A percentile compares a stretch with the other conserved stretches of the same genome.
These are phyloP conservation scores for Carpinus fangiana DNA, from an alignment of 306 rosid species.

Conservation along the genomic window DNA sequence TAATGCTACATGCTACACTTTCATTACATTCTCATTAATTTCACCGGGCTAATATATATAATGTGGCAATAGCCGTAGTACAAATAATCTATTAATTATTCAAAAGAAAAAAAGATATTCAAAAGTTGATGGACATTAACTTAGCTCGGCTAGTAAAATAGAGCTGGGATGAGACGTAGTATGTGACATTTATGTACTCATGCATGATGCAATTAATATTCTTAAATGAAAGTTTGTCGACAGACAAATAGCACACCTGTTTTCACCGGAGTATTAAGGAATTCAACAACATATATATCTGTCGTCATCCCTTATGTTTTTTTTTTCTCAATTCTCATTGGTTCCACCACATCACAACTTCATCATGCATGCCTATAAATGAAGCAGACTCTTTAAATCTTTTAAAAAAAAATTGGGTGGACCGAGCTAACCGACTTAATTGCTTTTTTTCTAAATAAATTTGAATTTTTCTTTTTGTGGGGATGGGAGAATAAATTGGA, in stretches of 20 bases:
- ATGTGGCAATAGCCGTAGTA: too few relatives aligned
- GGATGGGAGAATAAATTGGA: background rate
- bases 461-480: background rate
- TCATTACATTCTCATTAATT: too few relatives aligned
- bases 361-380: slow-evolving; percentile 25
- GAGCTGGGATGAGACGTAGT: too few relatives aligned
- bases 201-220: background rate
- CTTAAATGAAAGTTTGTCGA: background rate
- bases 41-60: too few relatives aligned
- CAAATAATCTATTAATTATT: too few relatives aligned
- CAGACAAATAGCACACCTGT: background rate
- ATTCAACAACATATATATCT: background rate
- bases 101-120: too few relatives aligned
- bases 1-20: too few relatives aligned
- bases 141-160: too few relatives aligned
- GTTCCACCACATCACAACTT: slow-evolving; percentile 7
- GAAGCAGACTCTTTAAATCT: slow-evolving; percentile 27
- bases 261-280: background rate
- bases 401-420: slow-evolving; percentile 21
- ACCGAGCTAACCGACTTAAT: slow-evolving; percentile 11
- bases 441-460: background rate
- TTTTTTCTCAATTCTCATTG: background rate
- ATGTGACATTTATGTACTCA: too few relatives aligned
- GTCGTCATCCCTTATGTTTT: background rate
- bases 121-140: too few relatives aligned